Base-by-base conservation (phyloP, 176 grass and related monocot genomes). In the Pontederia crassipes region DNA sequence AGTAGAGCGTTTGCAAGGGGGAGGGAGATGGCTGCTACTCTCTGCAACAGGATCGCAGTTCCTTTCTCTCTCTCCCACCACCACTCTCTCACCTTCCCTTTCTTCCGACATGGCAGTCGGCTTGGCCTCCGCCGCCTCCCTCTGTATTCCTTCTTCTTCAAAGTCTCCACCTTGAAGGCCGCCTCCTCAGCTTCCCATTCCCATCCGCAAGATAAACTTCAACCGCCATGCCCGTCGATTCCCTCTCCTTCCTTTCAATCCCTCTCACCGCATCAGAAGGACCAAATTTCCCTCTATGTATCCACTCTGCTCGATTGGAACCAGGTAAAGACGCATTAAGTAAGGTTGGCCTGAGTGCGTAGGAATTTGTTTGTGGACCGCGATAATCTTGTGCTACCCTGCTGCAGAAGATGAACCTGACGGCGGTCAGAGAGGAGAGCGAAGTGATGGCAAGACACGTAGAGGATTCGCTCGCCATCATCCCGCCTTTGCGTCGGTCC, bases 371-470 rank as follows among this genome's bases (percentile, higher is more conserved):
- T 40, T 40, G 32, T 40, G 32, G 32, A 3, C 32, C 4, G 32
- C 32, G 6, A 40, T 40, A 40, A 40, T 40, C 53, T 14, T 72
- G 52, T 24, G 35, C 24, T 54, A 14, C 17, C 59, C 32, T 46
- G n/a, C 46, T 26, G 64, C 49, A 97, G 93, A 82, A 61, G 65
- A 91, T 98, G 87, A 98, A 98, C 62, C 81, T 98, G 32, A 98
- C 87, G 28, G 93, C 89, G 54, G 79, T 83, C 57, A 86, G 67
- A 9, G 82, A 83, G 35, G 76, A 82, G 76, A 55, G 49, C 58
- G 73, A 89, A 62, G 89, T 95, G 52, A 95, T 95, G 89, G 77
- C 62, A 40, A 80, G 89, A 24, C 89, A 95, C 60, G 89, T 95
- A 15, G 76, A 26, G 0, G 85, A 95, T 73, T 89, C 85, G 4